A percentile compares a stretch with the other conserved stretches of the same genome.
Evolutionary conservation across 2,329 filamentous ascomycete species (phyloP).

Genomic region (Paraphaeosphaeria sporulosa): DNA sequence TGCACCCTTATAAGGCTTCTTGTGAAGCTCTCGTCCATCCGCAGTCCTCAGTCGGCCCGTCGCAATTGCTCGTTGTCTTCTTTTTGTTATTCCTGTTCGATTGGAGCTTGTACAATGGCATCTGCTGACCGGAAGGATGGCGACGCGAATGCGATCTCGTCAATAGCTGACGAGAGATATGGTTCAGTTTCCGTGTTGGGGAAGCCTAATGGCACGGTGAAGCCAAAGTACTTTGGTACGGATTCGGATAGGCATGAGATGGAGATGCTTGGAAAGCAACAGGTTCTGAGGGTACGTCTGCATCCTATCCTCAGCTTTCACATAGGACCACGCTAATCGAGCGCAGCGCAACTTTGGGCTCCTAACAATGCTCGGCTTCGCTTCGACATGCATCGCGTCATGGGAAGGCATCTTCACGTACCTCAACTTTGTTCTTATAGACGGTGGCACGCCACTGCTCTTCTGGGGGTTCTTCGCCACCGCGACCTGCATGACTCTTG

Average conservation of each 20-base stretch:
- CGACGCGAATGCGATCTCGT: not conserved
- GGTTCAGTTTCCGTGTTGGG: not conserved
- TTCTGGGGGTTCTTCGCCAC: slow-evolving; percentile 45
- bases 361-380: slow-evolving; percentile 27
- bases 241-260: slow-evolving; percentile 11
- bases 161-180: not conserved
- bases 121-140: not conserved
- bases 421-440: slow-evolving; percentile 24
- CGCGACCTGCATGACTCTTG: slow-evolving; percentile 25
- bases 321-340: not conserved
- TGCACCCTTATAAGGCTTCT: not conserved
- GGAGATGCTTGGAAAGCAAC: slow-evolving; percentile 12
- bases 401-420: slow-evolving; percentile 26
- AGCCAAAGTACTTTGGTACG: slow-evolving; percentile 7
- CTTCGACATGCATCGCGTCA: slow-evolving; percentile 21
- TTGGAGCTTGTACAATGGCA: not conserved
- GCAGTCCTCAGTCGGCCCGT: not conserved
- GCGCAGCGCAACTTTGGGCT: slow-evolving; percentile 12
- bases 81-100: not conserved
- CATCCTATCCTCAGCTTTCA: not conserved
- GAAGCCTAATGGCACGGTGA: not conserved
- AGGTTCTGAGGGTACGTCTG: slow-evolving; percentile 10
- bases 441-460: slow-evolving; percentile 44
- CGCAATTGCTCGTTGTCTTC: not conserved
- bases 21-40: not conserved